phyloP scores from a whole-genome alignment of 2,329 filamentous ascomycete species.

The Exophiala alcalophila region DNA sequence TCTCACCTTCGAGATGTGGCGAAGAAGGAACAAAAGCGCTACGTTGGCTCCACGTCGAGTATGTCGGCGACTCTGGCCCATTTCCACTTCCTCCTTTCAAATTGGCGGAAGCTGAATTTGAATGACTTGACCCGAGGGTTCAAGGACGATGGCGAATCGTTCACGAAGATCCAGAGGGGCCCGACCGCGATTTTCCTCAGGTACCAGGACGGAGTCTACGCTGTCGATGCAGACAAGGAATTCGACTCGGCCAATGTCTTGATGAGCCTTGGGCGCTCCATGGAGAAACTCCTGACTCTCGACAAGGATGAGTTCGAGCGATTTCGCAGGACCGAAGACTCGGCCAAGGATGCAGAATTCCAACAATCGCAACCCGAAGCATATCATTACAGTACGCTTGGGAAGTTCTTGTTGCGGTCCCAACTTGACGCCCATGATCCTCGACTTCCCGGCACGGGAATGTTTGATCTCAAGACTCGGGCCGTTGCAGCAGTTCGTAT shows the following conservation, averaged over 20 bases:
- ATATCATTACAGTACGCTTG: slow-evolving; percentile 82
- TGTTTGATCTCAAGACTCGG: slow-evolving; percentile 95
- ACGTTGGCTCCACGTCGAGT: slow-evolving; percentile 92
- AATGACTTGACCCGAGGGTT: slow-evolving; percentile 67
- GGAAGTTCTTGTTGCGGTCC: slow-evolving; percentile 89
- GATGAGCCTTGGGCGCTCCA: slow-evolving; percentile 88
- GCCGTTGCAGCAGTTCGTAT: slow-evolving; percentile 90
- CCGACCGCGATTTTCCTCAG: slow-evolving; percentile 80
- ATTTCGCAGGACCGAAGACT: slow-evolving; percentile 69
- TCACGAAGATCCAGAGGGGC: slow-evolving; percentile 68
- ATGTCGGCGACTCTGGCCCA: slow-evolving; percentile 86
- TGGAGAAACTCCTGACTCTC: slow-evolving; percentile 91
- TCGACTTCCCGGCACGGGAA: slow-evolving; percentile 81
- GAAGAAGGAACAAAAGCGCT: slow-evolving; percentile 66
- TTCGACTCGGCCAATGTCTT: slow-evolving; percentile 81
- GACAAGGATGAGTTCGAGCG: slow-evolving; percentile 80
- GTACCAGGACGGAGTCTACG: slow-evolving; percentile 80
- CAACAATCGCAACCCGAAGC: slow-evolving; percentile 59
- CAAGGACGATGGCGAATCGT: slow-evolving; percentile 57
- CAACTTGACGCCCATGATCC: slow-evolving; percentile 89
- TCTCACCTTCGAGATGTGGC: slow-evolving; percentile 66
- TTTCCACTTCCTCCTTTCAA: slow-evolving; percentile 87
- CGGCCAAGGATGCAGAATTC: slow-evolving; percentile 53
- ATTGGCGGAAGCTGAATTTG: slow-evolving; percentile 71
- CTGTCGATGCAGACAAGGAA: slow-evolving; percentile 94